Conservation (phyloP, 768 basidiomycete species). For the Panellus pusillus region DNA sequence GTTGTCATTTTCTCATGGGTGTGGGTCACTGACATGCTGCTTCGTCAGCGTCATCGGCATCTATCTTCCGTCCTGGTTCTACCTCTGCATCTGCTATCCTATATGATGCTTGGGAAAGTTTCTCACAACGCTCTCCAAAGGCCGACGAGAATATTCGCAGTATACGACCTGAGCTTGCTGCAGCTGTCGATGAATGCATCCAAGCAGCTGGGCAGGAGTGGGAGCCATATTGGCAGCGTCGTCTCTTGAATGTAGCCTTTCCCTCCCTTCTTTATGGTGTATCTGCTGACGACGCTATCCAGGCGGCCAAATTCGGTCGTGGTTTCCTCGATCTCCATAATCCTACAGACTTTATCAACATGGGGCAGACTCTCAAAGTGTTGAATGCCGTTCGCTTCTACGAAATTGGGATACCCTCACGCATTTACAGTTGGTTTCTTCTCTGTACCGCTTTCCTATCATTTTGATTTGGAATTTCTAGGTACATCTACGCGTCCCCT, state of each 20-base stretch:
- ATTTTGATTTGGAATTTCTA: conserved; percentile 30
- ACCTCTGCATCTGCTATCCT: conserved; percentile 89
- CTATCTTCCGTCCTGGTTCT: conserved; percentile 91
- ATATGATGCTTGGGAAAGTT: conserved; percentile 90
- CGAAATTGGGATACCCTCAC: conserved; percentile 94
- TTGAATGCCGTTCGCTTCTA: conserved; percentile 90
- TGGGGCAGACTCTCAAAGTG: conserved; percentile 92
- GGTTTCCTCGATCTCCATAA: conserved; percentile 93
- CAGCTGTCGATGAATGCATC: conserved; percentile 88
- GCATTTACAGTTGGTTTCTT: conserved; percentile 72
- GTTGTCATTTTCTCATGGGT: background rate
- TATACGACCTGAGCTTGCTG: conserved; percentile 82
- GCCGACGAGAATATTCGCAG: conserved; percentile 90
- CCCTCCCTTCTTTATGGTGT: background rate
- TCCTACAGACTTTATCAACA: conserved; percentile 86
- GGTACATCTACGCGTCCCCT: conserved; percentile 81
- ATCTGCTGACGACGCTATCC: background rate
- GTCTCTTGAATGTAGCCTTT: conserved; percentile 70
- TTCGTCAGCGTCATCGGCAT: conserved; percentile 64
- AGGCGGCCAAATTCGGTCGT: conserved; percentile 97
- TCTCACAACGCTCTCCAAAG: conserved; percentile 80
- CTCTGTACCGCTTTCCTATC: background rate
- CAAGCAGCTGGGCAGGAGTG: conserved; percentile 93
- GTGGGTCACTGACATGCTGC: conserved; percentile 2
- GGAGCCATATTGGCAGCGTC: conserved; percentile 88